A percentile compares a stretch with the other conserved stretches of the same genome.
These are phyloP conservation scores for Chrysosphaeria jannelii DNA, from an alignment of 2,329 filamentous ascomycete species.

Conservation along the genomic window DNA sequence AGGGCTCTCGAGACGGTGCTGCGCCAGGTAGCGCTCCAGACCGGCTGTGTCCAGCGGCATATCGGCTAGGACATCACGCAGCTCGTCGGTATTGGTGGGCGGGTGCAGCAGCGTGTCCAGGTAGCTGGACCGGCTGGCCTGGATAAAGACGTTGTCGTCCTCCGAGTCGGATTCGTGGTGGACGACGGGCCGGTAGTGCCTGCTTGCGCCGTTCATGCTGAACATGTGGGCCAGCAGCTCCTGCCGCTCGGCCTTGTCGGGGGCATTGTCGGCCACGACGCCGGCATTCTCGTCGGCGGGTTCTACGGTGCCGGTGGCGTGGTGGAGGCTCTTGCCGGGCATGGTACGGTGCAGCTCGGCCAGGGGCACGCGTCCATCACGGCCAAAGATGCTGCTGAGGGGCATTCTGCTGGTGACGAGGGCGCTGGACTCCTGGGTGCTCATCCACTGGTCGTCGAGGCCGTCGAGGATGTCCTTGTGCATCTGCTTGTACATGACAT, in stretches of 20 bases:
- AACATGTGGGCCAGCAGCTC: slow-evolving; percentile 12
- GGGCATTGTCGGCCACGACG: slow-evolving; percentile 25
- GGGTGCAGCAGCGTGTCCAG: background rate
- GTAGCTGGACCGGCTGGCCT: background rate
- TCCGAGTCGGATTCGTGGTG: background rate
- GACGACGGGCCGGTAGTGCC: no score
- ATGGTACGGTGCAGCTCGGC: slow-evolving; percentile 28
- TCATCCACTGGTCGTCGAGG: slow-evolving; percentile 47
- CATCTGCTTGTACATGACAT: slow-evolving; percentile 68
- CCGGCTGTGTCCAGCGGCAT: background rate
- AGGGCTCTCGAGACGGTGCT: no score
- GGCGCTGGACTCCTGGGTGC: slow-evolving; percentile 46
- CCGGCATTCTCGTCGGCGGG: slow-evolving; percentile 7
- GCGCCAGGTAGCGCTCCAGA: no score
- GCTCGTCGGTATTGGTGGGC: no score
- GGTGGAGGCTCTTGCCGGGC: slow-evolving; percentile 33
- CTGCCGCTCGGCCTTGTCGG: slow-evolving; percentile 12
- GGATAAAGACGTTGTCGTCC: slow-evolving; percentile 1
- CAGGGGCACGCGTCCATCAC: slow-evolving; percentile 35
- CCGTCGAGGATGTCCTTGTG: slow-evolving; percentile 57
- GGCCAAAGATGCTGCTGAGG: slow-evolving; percentile 42
- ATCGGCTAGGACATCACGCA: background rate
- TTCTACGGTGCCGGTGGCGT: slow-evolving; percentile 10
- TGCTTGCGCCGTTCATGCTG: slow-evolving; percentile 5
- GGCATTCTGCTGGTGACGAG: slow-evolving; percentile 47